Evolutionary conservation across 1,139 yeast genomes (phyloP).

Genomic region (Yamadazyma friedrichii): DNA sequence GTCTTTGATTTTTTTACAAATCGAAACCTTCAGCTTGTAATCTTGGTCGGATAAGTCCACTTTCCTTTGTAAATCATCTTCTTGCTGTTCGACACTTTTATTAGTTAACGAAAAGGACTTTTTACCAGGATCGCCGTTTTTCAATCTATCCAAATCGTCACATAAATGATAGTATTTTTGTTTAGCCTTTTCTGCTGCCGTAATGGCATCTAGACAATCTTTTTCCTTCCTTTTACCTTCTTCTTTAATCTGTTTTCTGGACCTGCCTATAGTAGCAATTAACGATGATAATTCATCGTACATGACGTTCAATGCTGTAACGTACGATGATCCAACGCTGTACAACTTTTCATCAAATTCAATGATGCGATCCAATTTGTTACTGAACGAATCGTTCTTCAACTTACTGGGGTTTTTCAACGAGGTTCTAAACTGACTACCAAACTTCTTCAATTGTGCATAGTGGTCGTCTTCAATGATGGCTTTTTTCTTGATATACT

Average conservation of each 20-base stretch:
- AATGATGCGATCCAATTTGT: conserved; percentile 65
- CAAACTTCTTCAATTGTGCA: conserved; percentile 67
- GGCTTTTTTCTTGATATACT: conserved; percentile 76
- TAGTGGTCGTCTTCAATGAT: conserved; percentile 78
- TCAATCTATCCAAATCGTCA: conserved; percentile 81
- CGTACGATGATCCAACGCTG: conserved; percentile 73
- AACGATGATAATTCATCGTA: conserved; percentile 81
- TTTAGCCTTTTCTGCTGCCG: conserved; percentile 86
- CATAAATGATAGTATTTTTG: conserved; percentile 76
- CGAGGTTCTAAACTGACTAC: conserved; percentile 51
- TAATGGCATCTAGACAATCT: conserved; percentile 78
- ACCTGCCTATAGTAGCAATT: conserved; percentile 63
- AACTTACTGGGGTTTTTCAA: conserved; percentile 50
- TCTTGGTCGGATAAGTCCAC: conserved; percentile 85
- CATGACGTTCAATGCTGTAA: conserved; percentile 79
- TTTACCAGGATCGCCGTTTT: conserved; percentile 73
- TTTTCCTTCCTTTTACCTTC: conserved; percentile 80
- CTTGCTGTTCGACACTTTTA: conserved; percentile 83
- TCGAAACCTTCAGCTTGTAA: conserved; percentile 71
- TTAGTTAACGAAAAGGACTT: conserved; percentile 78
- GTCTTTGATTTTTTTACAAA: conserved; percentile 71
- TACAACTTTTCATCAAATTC: conserved; percentile 75
- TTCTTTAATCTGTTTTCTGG: conserved; percentile 77
- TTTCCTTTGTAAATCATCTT: conserved; percentile 81
- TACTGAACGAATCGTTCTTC: conserved; percentile 68